Conservation (phyloP, 148 eudicot genomes). For the Mesembryanthemum crystallinum region DNA sequence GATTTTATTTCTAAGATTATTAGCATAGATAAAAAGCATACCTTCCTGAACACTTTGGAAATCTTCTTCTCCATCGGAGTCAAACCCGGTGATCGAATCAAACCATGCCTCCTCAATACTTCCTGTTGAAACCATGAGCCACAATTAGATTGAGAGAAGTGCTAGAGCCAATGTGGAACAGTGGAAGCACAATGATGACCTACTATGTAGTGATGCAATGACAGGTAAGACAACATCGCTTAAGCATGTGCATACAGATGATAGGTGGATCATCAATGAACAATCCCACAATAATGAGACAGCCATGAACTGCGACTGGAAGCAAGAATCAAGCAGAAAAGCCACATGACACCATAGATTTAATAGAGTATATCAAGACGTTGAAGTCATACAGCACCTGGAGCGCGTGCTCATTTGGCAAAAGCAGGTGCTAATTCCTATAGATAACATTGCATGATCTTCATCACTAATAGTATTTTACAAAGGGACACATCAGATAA, state of each 20-base stretch:
- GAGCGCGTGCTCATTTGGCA: not conserved
- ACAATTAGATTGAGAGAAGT: constrained; percentile 12
- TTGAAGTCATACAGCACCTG: not conserved
- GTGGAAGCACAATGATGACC: not conserved
- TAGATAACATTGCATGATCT: not conserved
- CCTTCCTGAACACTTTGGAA: constrained; percentile 85
- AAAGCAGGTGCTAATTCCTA: not conserved
- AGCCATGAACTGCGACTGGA: not conserved
- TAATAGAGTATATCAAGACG: not conserved
- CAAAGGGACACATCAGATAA: not conserved
- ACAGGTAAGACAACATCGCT: not conserved
- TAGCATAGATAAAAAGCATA: constrained; percentile 24
- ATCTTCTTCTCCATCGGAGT: constrained; percentile 91
- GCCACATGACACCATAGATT: not conserved
- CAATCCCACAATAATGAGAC: constrained; percentile 5
- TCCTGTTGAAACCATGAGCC: constrained; percentile 42
- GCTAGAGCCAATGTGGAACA: not conserved
- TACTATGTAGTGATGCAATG: not conserved
- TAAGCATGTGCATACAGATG: not conserved
- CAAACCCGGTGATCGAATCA: constrained; percentile 68
- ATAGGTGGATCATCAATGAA: not conserved
- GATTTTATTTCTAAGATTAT: not conserved
- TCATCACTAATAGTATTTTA: not conserved
- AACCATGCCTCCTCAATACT: constrained; percentile 83
- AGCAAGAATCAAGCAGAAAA: not conserved